phyloP scores from a whole-genome alignment of 2,329 filamentous ascomycete genomes.

The Apiospora phragmitis region DNA sequence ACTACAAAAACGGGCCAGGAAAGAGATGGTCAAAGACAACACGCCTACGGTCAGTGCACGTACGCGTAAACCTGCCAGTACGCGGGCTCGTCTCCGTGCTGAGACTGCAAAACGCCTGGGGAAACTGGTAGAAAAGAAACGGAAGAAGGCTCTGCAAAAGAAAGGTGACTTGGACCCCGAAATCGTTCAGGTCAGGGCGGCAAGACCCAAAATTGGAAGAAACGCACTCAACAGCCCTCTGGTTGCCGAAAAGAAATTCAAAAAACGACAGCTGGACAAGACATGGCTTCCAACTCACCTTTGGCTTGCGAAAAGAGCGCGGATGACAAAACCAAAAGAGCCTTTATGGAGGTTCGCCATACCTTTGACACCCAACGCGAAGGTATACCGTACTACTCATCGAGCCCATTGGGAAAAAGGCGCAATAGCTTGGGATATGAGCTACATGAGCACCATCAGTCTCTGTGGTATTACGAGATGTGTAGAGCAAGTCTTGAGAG shows the following conservation, averaged over 20 bases:
- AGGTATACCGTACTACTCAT: constrained; percentile 86
- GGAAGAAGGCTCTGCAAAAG: constrained; percentile 37
- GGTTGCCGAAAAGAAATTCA: constrained; percentile 63
- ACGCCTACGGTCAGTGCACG: constrained; percentile 75
- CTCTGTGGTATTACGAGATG: constrained; percentile 67
- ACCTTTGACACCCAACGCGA: constrained; percentile 82
- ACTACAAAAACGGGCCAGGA: constrained; percentile 66
- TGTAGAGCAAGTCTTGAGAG: constrained; percentile 65
- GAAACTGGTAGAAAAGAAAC: constrained; percentile 57
- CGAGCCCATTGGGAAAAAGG: constrained; percentile 74
- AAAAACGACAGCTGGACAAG: constrained; percentile 83
- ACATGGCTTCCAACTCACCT: constrained; percentile 94
- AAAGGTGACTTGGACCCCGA: constrained; percentile 33
- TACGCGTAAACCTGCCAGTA: constrained; percentile 60
- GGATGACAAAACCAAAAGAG: constrained; percentile 76
- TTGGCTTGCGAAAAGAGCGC: constrained; percentile 90
- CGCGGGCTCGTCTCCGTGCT: constrained; percentile 63
- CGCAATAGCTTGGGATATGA: constrained; percentile 87
- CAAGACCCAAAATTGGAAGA: constrained; percentile 68
- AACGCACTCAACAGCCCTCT: constrained; percentile 67
- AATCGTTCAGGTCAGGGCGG: constrained; percentile 40
- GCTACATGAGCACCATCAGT: constrained; percentile 86
- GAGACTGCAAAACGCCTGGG: constrained; percentile 75
- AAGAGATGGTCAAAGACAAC: constrained; percentile 85
- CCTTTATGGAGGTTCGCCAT: constrained; percentile 91